Evolutionary conservation across 1,139 yeast genomes (phyloP).

Genomic region (Yamadazyma jaroonii): DNA sequence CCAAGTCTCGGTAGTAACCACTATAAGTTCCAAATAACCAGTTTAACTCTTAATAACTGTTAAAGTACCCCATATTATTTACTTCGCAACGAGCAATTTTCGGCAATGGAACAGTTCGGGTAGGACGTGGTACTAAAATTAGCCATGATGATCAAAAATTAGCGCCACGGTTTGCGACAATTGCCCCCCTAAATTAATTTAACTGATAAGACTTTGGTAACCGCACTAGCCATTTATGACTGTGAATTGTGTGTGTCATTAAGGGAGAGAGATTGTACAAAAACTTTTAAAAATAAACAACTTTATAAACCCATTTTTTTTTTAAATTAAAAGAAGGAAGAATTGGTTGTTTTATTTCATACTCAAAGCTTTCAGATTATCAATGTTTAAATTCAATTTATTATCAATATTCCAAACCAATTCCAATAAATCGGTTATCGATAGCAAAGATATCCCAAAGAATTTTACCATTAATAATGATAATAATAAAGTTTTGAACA

Average conservation of each 20-base stretch:
- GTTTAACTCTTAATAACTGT: too few species aligned
- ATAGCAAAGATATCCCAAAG: slow-evolving; percentile 19
- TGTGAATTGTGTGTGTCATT: slow-evolving; percentile 3
- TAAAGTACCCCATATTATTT: too few species aligned
- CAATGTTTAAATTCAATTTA: slow-evolving; percentile 7
- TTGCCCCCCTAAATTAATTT: neutral
- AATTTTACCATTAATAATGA: slow-evolving; percentile 28
- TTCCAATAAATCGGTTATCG: neutral
- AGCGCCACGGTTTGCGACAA: too few species aligned
- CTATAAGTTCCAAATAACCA: too few species aligned
- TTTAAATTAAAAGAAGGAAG: neutral
- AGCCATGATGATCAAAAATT: too few species aligned
- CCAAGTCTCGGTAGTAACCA: too few species aligned
- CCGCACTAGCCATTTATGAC: neutral
- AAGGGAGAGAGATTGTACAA: neutral
- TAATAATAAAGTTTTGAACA: slow-evolving; percentile 27
- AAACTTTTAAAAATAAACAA: slow-evolving; percentile 4
- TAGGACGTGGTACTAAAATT: too few species aligned
- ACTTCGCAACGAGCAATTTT: too few species aligned
- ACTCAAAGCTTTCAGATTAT: neutral
- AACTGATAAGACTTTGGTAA: slow-evolving; percentile 3
- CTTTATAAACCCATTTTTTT: neutral
- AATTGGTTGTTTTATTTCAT: too few species aligned
- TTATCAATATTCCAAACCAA: slow-evolving; percentile 4
- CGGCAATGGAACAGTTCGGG: too few species aligned